phyloP scores from a whole-genome alignment of 1,139 yeast genomes.

The Diutina siamensis region DNA sequence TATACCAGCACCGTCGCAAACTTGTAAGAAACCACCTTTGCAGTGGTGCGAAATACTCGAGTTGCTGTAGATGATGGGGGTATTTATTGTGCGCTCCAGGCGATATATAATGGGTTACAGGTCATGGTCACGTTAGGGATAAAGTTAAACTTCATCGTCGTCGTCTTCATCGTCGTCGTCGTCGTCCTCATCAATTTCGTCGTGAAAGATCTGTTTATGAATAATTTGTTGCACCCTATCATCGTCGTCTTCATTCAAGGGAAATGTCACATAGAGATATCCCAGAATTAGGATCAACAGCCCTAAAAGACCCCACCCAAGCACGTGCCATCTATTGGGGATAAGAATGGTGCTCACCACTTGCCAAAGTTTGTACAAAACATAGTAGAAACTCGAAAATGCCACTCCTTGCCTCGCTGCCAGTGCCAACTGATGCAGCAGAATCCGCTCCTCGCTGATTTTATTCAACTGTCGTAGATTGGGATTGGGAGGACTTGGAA shows the following conservation, averaged over 20 bases:
- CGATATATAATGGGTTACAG: too few relatives aligned
- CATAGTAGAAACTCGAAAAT: background rate
- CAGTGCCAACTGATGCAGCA: background rate
- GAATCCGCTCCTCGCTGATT: background rate
- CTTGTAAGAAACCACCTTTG: too few relatives aligned
- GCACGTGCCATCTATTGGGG: slow-evolving; percentile 1
- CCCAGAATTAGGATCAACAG: background rate
- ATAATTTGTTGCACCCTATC: background rate
- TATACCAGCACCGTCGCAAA: too few relatives aligned
- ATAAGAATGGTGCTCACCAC: background rate
- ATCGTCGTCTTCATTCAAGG: slow-evolving; percentile 1
- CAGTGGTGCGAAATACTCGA: too few relatives aligned
- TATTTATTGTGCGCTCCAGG: background rate
- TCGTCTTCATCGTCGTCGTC: background rate
- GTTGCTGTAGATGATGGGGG: background rate
- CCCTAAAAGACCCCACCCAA: background rate
- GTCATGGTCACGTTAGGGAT: too few relatives aligned
- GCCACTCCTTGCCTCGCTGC: background rate
- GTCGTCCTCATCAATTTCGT: background rate
- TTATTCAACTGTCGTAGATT: slow-evolving; percentile 1
- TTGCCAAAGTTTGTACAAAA: background rate
- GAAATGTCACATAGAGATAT: background rate
- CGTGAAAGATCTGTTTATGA: background rate
- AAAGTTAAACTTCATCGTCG: background rate
- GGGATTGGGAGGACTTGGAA: slow-evolving; percentile 1